Conservation (phyloP, 169 alveolate genomes). For the Besnoitia besnoiti region DNA sequence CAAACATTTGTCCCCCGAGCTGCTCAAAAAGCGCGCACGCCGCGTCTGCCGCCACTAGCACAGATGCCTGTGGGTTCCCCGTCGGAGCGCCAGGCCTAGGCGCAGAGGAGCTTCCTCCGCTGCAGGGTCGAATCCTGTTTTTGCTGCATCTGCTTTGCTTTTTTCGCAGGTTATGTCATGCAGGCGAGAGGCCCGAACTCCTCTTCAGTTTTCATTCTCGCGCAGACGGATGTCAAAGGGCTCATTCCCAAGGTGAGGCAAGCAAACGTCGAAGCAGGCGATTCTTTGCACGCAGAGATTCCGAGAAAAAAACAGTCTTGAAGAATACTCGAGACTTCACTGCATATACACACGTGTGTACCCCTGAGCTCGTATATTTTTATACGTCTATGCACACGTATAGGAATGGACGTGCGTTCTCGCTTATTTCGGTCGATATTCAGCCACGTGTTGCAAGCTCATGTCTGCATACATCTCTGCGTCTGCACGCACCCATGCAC, state of each 20-base stretch:
- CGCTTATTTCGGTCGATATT: not conserved
- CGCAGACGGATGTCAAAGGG: conserved; percentile 70
- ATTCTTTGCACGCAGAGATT: too few species aligned
- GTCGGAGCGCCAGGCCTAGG: not conserved
- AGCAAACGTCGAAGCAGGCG: too few species aligned
- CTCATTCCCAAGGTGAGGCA: conserved; percentile 61
- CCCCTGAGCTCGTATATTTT: too few species aligned
- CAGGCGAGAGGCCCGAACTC: conserved; percentile 22
- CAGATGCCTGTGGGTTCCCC: not conserved
- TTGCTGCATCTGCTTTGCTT: not conserved
- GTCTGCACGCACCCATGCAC: too few species aligned
- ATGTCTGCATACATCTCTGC: too few species aligned
- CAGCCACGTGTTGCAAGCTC: too few species aligned
- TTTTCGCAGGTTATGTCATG: conserved; percentile 55
- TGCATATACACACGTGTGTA: not conserved
- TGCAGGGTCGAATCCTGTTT: too few species aligned
- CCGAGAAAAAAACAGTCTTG: too few species aligned
- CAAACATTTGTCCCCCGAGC: too few species aligned
- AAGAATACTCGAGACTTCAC: not conserved
- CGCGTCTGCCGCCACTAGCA: too few species aligned
- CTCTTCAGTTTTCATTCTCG: conserved; percentile 54
- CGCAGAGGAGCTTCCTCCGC: too few species aligned
- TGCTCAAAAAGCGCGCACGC: too few species aligned
- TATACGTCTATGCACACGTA: not conserved
- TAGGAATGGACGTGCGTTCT: not conserved